Base-by-base conservation (phyloP, 106 monocot genomes). In the Dendrobium nobile region DNA sequence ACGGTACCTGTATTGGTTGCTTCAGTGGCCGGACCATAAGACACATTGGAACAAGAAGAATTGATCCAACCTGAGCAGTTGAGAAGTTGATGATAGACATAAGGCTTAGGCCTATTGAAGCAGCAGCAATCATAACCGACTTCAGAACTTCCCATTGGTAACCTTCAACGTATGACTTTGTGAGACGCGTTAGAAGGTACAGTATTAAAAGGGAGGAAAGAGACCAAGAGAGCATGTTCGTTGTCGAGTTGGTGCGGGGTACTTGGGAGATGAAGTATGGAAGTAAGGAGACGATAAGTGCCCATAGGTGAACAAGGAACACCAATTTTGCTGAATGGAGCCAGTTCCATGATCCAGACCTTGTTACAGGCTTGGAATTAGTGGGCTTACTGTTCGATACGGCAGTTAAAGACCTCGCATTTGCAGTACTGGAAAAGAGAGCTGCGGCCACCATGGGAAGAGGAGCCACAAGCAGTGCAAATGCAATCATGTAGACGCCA, bases 51-150 rank as follows among this genome's bases (percentile, higher is more conserved):
- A 94, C 88, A 54, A 96, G 58, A 33, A 94, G 44, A 78, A 94
- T 67, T 1, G 91, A 87, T n/a, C 96, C 96, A 67, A 94, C 86
- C 81, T 89, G 94, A 75, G 94, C 96, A 5, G 92, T 92, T 24
- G 94, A 77, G 59, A 90, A 97, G 81, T 97, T 97, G 72, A 97
- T 94, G 45, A 97, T 88, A 2, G 94, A 97, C 94, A 97, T 97
- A 15, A 97, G 85, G 77, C 90, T 48, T 67, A 97, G 78, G 48
- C 96, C 92, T 47, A 89, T 86, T 10, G 77, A 67, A 67, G 82
- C 80, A 65, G 85, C 78, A 48, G 94, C 78, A 5, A 92, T 86
- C 81, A 84, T 90, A 16, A 88, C 84, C 8, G 92, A 87, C 78
- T 96, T 96, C 43, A 94, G 81, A 77, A 86, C 45, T 28, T 80